Conservation (phyloP, 2,329 filamentous ascomycete genomes). For the Ophiostoma tasmaniense region DNA sequence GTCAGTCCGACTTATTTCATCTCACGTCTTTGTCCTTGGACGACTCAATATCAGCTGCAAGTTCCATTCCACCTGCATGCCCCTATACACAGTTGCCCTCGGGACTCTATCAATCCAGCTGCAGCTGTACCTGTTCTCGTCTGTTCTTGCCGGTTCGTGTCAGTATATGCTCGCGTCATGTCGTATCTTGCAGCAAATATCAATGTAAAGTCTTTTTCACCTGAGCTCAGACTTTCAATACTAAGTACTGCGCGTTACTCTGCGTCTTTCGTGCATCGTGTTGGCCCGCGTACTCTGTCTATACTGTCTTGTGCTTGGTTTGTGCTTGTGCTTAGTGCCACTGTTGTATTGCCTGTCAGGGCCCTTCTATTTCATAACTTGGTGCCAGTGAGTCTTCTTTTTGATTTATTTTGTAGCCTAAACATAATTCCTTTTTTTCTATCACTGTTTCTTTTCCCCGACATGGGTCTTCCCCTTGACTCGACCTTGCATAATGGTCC, state of each 20-base stretch:
- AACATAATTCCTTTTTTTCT: neutral
- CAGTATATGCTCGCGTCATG: neutral
- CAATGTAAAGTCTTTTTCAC: neutral
- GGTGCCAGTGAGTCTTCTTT: neutral
- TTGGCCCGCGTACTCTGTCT: neutral
- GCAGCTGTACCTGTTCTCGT: neutral
- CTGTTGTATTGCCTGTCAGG: neutral
- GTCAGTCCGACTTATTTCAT: neutral
- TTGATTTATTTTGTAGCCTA: neutral
- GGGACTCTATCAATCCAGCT: neutral
- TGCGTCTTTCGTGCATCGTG: neutral
- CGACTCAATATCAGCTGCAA: neutral
- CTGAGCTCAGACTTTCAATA: neutral
- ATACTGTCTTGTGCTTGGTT: neutral
- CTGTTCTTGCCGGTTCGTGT: neutral
- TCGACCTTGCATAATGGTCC: slow-evolving; percentile 4
- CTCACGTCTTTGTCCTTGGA: neutral
- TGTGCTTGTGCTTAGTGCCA: neutral
- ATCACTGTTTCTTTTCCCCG: neutral
- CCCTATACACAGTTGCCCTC: neutral
- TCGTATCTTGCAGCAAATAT: neutral
- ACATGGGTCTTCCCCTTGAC: neutral
- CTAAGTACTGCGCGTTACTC: neutral
- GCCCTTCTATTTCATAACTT: neutral
- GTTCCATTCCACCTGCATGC: slow-evolving; percentile 5